Evolutionary conservation across 1,139 yeast species (phyloP).

Genomic region (Saccharomyces pastorianus): DNA sequence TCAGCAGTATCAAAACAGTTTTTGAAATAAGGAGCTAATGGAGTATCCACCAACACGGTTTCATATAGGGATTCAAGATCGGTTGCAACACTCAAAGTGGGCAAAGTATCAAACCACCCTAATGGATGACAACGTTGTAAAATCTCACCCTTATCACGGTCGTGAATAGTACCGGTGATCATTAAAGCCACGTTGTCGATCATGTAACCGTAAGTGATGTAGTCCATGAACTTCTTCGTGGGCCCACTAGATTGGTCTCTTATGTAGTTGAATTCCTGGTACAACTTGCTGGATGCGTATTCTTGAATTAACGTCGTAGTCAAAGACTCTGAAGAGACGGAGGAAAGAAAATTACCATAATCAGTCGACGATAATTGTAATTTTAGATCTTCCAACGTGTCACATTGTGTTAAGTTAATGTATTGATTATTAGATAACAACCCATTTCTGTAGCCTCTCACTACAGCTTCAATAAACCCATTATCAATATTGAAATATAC

Average conservation of each 20-base stretch:
- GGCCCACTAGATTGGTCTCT: conserved; percentile 78
- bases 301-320: conserved; percentile 74
- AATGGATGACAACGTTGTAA: conserved; percentile 88
- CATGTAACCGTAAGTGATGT: conserved; percentile 92
- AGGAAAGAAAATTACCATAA: conserved; percentile 82
- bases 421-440: conserved; percentile 72
- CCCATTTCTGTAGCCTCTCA: conserved; percentile 88
- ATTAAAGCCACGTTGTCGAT: conserved; percentile 92
- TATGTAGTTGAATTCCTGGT: conserved; percentile 77
- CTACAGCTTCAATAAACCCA: conserved; percentile 90
- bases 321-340: conserved; percentile 71
- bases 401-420: conserved; percentile 90
- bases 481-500: conserved; percentile 75
- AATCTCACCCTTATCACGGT: conserved; percentile 81
- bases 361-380: conserved; percentile 92
- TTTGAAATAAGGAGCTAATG: conserved; percentile 92
- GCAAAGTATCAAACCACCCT: conserved; percentile 97
- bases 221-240: conserved; percentile 76
- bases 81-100: conserved; percentile 88
- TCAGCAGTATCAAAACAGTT: conserved; percentile 78
- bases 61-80: conserved; percentile 87
- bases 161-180: conserved; percentile 96
- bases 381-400: conserved; percentile 85
- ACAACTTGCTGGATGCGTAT: conserved; percentile 63
- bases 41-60: conserved; percentile 94